phyloP scores from a whole-genome alignment of 768 basidiomycete species.

The Tylopilus balloui region DNA sequence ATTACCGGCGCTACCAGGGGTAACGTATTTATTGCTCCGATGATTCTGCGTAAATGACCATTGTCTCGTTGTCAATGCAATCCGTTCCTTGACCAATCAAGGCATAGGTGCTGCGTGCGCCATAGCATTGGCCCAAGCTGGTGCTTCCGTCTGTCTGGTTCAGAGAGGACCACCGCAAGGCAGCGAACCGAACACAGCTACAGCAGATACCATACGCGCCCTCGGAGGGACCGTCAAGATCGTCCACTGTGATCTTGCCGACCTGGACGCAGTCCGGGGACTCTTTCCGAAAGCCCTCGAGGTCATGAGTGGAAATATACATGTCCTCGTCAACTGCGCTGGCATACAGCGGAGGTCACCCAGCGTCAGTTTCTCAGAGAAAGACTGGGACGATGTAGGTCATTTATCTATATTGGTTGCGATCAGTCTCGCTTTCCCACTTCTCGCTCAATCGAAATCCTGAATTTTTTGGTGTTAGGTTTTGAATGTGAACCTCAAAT shows the following conservation, averaged over 20 bases:
- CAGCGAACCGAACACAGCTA: slow-evolving; percentile 32
- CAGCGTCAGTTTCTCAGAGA: slow-evolving; percentile 59
- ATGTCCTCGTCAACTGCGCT: slow-evolving; percentile 68
- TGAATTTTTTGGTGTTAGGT: slow-evolving; percentile 45
- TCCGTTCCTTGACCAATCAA: slow-evolving; percentile 22
- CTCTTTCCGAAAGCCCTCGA: slow-evolving; percentile 48
- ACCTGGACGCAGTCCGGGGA: slow-evolving; percentile 44
- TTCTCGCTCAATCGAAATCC: slow-evolving; percentile 8
- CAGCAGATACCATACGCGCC: slow-evolving; percentile 35
- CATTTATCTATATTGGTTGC: slow-evolving; percentile 29
- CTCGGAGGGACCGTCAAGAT: slow-evolving; percentile 36
- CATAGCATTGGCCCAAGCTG: slow-evolving; percentile 51
- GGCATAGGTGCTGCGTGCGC: slow-evolving; percentile 56
- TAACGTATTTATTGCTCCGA: slow-evolving; percentile 32
- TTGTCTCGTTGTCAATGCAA: slow-evolving; percentile 5
- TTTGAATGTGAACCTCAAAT: slow-evolving; percentile 82
- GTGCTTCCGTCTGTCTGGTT: slow-evolving; percentile 46
- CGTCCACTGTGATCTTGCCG: slow-evolving; percentile 54
- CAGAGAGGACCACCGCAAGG: slow-evolving; percentile 38
- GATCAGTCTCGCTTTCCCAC: slow-evolving; percentile 4
- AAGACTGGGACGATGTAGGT: slow-evolving; percentile 69
- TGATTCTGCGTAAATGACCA: slow-evolving; percentile 14
- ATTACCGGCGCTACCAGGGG: slow-evolving; percentile 80
- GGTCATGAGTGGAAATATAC: slow-evolving; percentile 47
- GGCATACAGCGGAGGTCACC: slow-evolving; percentile 58